A percentile compares a stretch with the other conserved stretches of the same genome.
Evolutionary conservation across 2,329 filamentous ascomycete genomes (phyloP).

Genomic region (Penicillium sp.): DNA sequence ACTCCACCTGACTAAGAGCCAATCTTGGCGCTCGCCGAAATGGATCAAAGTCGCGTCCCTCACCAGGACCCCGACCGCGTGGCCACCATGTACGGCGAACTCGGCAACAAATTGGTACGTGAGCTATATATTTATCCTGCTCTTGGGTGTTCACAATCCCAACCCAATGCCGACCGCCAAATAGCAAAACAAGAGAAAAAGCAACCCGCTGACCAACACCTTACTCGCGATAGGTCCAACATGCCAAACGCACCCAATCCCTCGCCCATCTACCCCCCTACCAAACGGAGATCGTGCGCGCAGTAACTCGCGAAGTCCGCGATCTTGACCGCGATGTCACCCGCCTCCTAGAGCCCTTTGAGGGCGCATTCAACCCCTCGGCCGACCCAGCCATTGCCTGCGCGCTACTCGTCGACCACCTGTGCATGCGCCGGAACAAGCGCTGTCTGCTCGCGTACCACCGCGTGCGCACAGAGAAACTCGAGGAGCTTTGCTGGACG

Average conservation of each 20-base stretch:
- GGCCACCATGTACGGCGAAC: slow-evolving; percentile 75
- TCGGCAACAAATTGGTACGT: slow-evolving; percentile 77
- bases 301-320: slow-evolving; percentile 84
- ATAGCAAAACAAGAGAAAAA: background rate
- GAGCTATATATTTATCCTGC: background rate
- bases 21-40: slow-evolving; percentile 23
- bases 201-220: background rate
- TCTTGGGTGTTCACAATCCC: background rate
- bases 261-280: slow-evolving; percentile 85
- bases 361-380: slow-evolving; percentile 79
- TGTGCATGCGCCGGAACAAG: slow-evolving; percentile 95
- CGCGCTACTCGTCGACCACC: slow-evolving; percentile 85
- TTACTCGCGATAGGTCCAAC: slow-evolving; percentile 65
- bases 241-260: slow-evolving; percentile 91
- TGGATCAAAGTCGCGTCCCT: slow-evolving; percentile 22
- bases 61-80: slow-evolving; percentile 20
- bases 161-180: background rate
- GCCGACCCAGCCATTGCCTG: slow-evolving; percentile 81
- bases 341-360: slow-evolving; percentile 75
- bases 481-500: slow-evolving; percentile 92
- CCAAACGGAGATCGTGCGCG: slow-evolving; percentile 84
- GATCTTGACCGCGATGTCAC: slow-evolving; percentile 86
- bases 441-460: slow-evolving; percentile 94
- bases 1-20: slow-evolving; percentile 23
- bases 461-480: slow-evolving; percentile 80